Evolutionary conservation across 306 rosid genomes (phyloP), one percentile per base, ranked within the genome.

Genomic region (Purshia tridentata): DNA sequence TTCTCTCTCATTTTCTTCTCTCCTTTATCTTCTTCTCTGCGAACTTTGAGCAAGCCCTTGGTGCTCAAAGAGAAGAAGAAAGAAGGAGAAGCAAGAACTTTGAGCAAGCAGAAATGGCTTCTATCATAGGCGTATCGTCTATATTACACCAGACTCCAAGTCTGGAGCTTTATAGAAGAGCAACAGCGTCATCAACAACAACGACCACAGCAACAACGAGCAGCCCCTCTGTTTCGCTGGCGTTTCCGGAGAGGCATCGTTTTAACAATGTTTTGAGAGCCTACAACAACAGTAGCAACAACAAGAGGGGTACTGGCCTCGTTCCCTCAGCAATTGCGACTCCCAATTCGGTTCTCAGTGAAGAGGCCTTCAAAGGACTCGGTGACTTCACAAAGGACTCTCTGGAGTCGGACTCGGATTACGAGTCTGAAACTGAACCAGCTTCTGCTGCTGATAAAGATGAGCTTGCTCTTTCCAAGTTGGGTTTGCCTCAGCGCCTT

Each of bases 291-390:
- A 29, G 35, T 29, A 29, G 35, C 35, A 29, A 29, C 35, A 70
- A 48, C 14, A 69, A 61, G 44, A 44, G 65, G 14, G 39, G 22
- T 5, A 50, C 53, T 18, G 75, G 74, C 37, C 79, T 88, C 56
- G 77, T 76, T 42, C 74, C 90, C 51, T 91, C 92, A 8, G 97
- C 97, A 2, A 86, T 94, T 65, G 97, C 96, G 8, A 84, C 98
- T 3, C 95, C 98, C 14, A 94, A 94, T 76, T 93, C 98, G 14
- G 86, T 91, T 71, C 94, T 94, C 1, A 94, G 98, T 41, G 96
- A 94, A 68, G 97, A 91, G 79, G 98, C 98, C 14, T 94, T 94
- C 69, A 84, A 84, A 77, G 89, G 94, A 0, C 56, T 89, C 4
- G 92, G 84, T 41, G 88, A 56, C 14, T 92, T 90, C 61, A 19